Base-by-base conservation (phyloP, 2,329 filamentous ascomycete species). In the Colletotrichum abscissum region DNA sequence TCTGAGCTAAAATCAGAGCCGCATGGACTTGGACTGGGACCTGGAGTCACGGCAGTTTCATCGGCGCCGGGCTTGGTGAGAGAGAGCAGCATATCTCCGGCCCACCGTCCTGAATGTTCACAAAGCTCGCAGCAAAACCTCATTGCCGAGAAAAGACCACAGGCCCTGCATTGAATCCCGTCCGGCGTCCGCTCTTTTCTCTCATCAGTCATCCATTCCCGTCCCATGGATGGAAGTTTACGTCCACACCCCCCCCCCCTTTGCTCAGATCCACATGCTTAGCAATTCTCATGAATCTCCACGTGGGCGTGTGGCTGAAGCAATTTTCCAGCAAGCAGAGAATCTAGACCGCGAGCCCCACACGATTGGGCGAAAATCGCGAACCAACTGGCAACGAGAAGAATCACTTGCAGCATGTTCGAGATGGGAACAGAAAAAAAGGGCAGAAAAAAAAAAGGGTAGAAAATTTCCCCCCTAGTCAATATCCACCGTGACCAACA, bases 401-500 rank as follows among this genome's bases (percentile, higher is more conserved):
- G 22, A 30, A 33, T 30, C 9, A 57, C 16, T 49, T 49, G 42
- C 42, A 49, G 42, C 42, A 5, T 49, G 4, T 11, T 49, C 42
- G 9, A 11, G 64, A 54, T 19, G 33, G n/a, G 12, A 24, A 16
- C 16, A 35, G 63, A 30, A 1, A 30, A 59, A 63, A 68, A 72
- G 54, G 33, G 26, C 42, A 24, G 26, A 30, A 59, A 59, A 38
- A 8, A 24, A 30, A 59, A 63, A 68, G 58, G 63, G 33, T 35
- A n/a, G 22, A n/a, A 30, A 59, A 59, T 38, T 67, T 68, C 52
- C 33, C 33, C 30, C n/a, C 35, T n/a, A 11, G n/a, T 14, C 5
- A n/a, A 55, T 67, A 71, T 46, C 63, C 68, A 71, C 68, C 22
- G 58, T 49, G 68, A 63, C 30, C 26, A 35, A 49, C 24, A 46